Evolutionary conservation across 2,329 filamentous ascomycete genomes (phyloP), one percentile per base, ranked within the genome.

Genomic region (Magnaporthales sp.): DNA sequence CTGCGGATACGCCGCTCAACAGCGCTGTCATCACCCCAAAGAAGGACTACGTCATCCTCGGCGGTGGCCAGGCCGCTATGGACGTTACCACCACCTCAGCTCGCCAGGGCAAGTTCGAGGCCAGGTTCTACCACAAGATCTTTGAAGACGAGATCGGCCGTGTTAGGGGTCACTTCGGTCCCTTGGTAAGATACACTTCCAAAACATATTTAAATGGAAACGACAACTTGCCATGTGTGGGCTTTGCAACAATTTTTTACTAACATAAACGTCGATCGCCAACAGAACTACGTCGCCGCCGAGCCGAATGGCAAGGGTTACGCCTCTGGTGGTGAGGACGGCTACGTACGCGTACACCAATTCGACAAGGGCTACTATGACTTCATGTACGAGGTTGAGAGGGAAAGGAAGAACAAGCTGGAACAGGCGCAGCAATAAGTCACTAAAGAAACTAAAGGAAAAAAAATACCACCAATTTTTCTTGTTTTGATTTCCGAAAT

Each of bases 361-460:
- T 99, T 99, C 80, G 95, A 99, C 83, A 96, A 96, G 85, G 87
- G 90, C 69, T 99, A 97, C 85, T 98, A 95, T 79, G 95, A 99
- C 80, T 99, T 99, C 83, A 87, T 91, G 84, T 99, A 97, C 80
- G 95, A 99, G 85, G 95, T 98, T 69, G 95, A 99, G 88, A 86
- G 93, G 79, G 93, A 97, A 83, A 80, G 83, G 70, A 76, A 79
- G 74, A 85, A 84, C 79, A 78, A 70, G 72, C 75, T 78, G 67
- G 71, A 72, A 27, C 29, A 63, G 11, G 63, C 51, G 27, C 46
- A 65, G 31, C 38, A 65, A 63, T 63, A 26, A 63, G 1, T n/a
- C 38, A n/a, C 13, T 19, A 63, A 15, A 63, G 61, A 63, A 32
- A 22, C 29, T 6, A 38, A 32, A 32, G 4, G n/a, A n/a, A 7